Conservation (phyloP, 2,329 filamentous ascomycete species). For the Monilinia polystroma region DNA sequence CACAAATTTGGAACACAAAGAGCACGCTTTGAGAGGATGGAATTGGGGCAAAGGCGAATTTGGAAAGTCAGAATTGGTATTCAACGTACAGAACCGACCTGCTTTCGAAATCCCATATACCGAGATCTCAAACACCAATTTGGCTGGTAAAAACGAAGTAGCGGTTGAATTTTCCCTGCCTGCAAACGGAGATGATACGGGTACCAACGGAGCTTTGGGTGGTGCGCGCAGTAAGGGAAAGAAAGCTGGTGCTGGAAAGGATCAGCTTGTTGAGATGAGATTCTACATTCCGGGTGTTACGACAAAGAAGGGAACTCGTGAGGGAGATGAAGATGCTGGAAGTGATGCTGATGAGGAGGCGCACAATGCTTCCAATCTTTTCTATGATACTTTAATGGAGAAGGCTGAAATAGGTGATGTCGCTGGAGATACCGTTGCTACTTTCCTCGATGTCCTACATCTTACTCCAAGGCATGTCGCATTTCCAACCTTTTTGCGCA, state of each 20-base stretch:
- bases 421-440: slow-evolving; percentile 96
- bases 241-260: slow-evolving; percentile 83
- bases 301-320: slow-evolving; percentile 64
- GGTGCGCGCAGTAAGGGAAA: slow-evolving; percentile 76
- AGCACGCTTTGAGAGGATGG: slow-evolving; percentile 94
- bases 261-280: slow-evolving; percentile 96
- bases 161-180: slow-evolving; percentile 89
- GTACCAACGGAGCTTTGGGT: slow-evolving; percentile 70
- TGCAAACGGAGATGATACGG: slow-evolving; percentile 67
- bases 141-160: slow-evolving; percentile 96
- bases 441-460: slow-evolving; percentile 94
- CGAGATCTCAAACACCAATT: slow-evolving; percentile 95
- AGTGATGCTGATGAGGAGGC: slow-evolving; percentile 68
- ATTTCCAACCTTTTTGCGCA: neutral
- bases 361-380: slow-evolving; percentile 93
- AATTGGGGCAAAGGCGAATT: slow-evolving; percentile 99
- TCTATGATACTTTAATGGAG: slow-evolving; percentile 96
- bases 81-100: slow-evolving; percentile 95
- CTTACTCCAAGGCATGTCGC: slow-evolving; percentile 78
- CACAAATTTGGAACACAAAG: slow-evolving; percentile 84
- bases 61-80: slow-evolving; percentile 88
- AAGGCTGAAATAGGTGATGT: slow-evolving; percentile 99
- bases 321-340: slow-evolving; percentile 70
- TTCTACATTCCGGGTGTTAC: slow-evolving; percentile 96
- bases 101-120: slow-evolving; percentile 97